phyloP scores from a whole-genome alignment of 192 early-diverging fungal species.

The Linnemannia hyalina region DNA sequence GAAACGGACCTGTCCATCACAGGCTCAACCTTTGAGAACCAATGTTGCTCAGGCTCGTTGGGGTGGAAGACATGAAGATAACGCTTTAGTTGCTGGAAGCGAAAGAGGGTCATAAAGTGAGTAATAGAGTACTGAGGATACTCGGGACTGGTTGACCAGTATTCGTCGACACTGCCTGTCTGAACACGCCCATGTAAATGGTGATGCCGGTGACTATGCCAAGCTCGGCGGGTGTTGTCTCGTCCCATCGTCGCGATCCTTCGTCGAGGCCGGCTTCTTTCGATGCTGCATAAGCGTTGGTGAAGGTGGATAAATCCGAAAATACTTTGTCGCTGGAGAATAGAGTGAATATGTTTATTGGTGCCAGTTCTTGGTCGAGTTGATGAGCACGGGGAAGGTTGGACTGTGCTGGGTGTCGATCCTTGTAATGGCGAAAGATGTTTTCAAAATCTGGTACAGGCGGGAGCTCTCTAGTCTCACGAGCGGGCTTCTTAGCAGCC shows the following conservation, averaged over 20 bases:
- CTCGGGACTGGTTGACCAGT: not conserved
- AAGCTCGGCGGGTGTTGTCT: conserved; percentile 16
- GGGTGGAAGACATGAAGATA: conserved; percentile 31
- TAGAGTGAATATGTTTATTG: too few species aligned
- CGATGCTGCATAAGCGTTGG: too few species aligned
- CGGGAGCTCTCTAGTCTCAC: too few species aligned
- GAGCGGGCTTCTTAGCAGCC: too few species aligned
- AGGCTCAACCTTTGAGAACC: conserved; percentile 31
- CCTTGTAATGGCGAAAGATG: too few species aligned
- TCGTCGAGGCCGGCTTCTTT: too few species aligned
- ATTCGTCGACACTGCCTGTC: not conserved
- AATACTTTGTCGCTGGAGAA: too few species aligned
- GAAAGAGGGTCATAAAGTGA: conserved; percentile 30
- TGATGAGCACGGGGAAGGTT: too few species aligned
- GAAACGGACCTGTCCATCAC: not conserved
- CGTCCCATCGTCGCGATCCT: conserved; percentile 2
- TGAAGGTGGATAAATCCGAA: too few species aligned
- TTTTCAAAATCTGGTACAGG: too few species aligned
- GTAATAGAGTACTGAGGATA: conserved; percentile 18
- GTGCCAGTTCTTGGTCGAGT: too few species aligned
- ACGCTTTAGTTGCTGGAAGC: conserved; percentile 40
- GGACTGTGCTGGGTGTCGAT: too few species aligned
- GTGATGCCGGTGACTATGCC: conserved; percentile 28
- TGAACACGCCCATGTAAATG: conserved; percentile 36
- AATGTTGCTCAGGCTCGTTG: not conserved